Percentiles rank a stretch among this genome's conserved stretches.
These are phyloP conservation scores for Nemania abortiva DNA, from an alignment of 2,329 filamentous ascomycete species.

Conservation along the genomic window DNA sequence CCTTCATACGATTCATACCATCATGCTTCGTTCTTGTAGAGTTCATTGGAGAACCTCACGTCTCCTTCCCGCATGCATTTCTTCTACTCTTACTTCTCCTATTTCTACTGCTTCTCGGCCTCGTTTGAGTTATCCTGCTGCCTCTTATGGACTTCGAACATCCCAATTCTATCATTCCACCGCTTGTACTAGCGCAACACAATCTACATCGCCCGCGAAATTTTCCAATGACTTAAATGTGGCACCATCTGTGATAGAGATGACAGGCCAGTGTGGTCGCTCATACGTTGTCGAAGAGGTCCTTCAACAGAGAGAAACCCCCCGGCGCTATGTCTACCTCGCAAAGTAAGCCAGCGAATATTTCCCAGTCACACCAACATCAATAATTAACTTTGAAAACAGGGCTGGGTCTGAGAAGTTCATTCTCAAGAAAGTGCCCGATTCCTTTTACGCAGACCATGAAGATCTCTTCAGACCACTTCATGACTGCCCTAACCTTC, in stretches of 20 bases:
- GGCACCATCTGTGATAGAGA: conserved; percentile 18
- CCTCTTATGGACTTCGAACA: conserved; percentile 19
- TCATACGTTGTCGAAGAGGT: conserved; percentile 28
- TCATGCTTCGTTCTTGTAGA: conserved; percentile 24
- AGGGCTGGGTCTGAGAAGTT: conserved; percentile 24
- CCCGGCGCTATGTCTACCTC: conserved; percentile 25
- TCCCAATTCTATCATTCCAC: conserved; percentile 22
- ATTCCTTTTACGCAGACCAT: conserved; percentile 17
- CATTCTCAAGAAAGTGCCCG: conserved; percentile 23
- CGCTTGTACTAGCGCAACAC: conserved; percentile 10
- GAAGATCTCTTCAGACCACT: conserved; percentile 17
- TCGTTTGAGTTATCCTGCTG: conserved; percentile 8
- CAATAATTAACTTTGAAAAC: conserved; percentile 12
- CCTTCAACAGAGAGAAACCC: conserved; percentile 19
- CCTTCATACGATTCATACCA: conserved; percentile 20
- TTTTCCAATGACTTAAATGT: conserved; percentile 12
- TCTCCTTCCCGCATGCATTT: conserved; percentile 16
- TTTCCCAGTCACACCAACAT: conserved; percentile 5
- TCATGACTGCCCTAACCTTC: conserved; percentile 17
- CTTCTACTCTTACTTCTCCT: conserved; percentile 17
- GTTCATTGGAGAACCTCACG: conserved; percentile 10
- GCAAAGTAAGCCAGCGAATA: conserved; percentile 18
- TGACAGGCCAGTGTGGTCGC: conserved; percentile 22
- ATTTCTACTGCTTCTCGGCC: conserved; percentile 12
- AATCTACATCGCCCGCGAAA: conserved; percentile 7